Conservation (phyloP, 345 rosid genomes). For the Eucalyptus regnans region DNA sequence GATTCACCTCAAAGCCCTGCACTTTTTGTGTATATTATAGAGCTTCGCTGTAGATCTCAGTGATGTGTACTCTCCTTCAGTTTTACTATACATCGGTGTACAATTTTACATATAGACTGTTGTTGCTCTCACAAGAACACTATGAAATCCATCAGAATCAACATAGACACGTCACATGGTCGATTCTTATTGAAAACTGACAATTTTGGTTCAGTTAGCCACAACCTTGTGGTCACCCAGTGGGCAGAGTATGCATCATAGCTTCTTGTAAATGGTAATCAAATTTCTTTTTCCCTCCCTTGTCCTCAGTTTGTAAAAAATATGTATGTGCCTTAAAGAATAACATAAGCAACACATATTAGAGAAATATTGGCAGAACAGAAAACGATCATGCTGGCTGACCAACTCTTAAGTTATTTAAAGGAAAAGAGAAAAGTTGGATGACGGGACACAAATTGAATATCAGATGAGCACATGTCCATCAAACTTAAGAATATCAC, state of each 20-base stretch:
- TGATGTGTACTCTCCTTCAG: neutral
- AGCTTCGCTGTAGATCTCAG: neutral
- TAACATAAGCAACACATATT: neutral
- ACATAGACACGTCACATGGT: neutral
- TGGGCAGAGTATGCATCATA: neutral
- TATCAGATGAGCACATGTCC: neutral
- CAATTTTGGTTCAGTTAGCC: neutral
- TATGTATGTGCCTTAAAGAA: neutral
- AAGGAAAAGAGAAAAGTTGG: neutral
- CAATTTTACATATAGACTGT: neutral
- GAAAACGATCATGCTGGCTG: neutral
- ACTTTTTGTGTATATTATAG: neutral
- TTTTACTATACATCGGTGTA: neutral
- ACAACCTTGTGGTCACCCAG: neutral
- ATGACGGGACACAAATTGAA: neutral
- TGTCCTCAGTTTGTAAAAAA: neutral
- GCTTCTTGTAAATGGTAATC: neutral
- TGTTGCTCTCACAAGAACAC: neutral
- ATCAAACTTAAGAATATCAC: neutral
- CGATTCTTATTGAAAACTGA: neutral
- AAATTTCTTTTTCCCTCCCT: neutral
- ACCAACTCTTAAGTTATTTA: neutral
- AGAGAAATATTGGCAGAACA: neutral
- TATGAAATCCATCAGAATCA: neutral
- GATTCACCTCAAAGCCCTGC: neutral